Evolutionary conservation across 148 eudicot genomes (phyloP).

Genomic region (Cornus florida): DNA sequence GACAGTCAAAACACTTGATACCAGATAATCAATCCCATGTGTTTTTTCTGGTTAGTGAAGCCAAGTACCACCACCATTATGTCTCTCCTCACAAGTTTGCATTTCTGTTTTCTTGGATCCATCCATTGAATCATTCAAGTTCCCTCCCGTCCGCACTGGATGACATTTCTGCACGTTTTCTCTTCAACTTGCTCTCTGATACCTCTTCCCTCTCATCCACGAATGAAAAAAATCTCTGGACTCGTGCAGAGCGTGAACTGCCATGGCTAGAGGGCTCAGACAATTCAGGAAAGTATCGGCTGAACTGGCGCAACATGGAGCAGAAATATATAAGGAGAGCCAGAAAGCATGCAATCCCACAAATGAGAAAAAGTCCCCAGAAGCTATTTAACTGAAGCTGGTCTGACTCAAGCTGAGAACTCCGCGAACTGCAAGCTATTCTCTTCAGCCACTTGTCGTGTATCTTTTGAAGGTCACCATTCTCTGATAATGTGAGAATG

Average conservation of each 20-base stretch:
- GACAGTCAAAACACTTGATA: no score
- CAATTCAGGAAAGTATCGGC: background rate
- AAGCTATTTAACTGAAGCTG: background rate
- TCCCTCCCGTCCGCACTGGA: conserved; percentile 2
- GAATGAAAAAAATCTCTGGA: conserved; percentile 14
- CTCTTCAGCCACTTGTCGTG: background rate
- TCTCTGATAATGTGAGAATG: conserved; percentile 29
- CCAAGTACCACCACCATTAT: background rate
- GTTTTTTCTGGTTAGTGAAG: background rate
- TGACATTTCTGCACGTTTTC: conserved; percentile 13
- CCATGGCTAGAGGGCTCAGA: background rate
- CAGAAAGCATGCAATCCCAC: background rate
- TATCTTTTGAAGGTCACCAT: conserved; percentile 32
- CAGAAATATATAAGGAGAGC: background rate
- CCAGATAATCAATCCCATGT: no score
- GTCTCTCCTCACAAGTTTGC: conserved; percentile 6
- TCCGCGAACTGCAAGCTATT: background rate
- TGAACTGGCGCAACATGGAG: background rate
- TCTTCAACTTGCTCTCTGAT: conserved; percentile 9
- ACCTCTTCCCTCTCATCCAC: conserved; percentile 8
- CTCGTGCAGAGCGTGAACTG: background rate
- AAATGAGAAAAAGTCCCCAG: background rate
- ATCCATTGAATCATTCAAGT: background rate
- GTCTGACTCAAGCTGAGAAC: background rate
- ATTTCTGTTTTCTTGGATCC: conserved; percentile 9